Base-by-base conservation (phyloP, 768 basidiomycete species). In the Russula ochroleuca region DNA sequence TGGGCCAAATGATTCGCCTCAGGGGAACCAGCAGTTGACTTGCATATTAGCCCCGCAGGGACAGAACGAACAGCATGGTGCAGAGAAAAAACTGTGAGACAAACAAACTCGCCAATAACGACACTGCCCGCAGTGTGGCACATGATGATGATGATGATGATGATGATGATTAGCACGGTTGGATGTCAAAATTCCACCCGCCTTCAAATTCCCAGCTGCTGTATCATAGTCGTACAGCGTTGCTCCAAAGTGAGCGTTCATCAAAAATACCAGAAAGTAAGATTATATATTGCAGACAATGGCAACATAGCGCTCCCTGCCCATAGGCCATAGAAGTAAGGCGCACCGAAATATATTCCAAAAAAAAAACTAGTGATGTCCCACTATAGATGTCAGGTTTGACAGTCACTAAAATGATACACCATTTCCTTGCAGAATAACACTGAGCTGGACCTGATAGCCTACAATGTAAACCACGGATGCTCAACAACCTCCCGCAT, bases 1-100 rank as follows among this genome's bases (percentile, higher is more conserved):
- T 49, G 57, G 51, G 51, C 35, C 19, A 43, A 52, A 21, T 21
- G 41, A 25, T 41, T 38, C 31, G 37, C 38, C 35, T 9, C 28
- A 2, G 43, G 45, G 49, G 19, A 57, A 47, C 49, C 64, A 65
- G 64, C 59, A 65, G 64, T 45, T 51, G 4, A 28, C 21, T 54
- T 23, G 51, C 3, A 5, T 17, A 49, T 17, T 47, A 48, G 55
- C 31, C 23, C 28, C 51, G 15, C 25, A 19, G n/a, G 37, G 19
- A 63, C 57, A 50, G 57, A 37, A 47, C n/a, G 43, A 35, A 52
- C 23, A 25, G 48, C 25, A 53, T 21, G 57, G 8, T 48, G 23
- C 50, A n/a, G 50, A 23, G 41, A 0, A 52, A 51, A 57, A 41
- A 45, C 60, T 37, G 50, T 58, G 62, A 47, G 21, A 43, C 25